phyloP scores from a whole-genome alignment of 2,329 filamentous ascomycete genomes.

The Diaporthe sp. region DNA sequence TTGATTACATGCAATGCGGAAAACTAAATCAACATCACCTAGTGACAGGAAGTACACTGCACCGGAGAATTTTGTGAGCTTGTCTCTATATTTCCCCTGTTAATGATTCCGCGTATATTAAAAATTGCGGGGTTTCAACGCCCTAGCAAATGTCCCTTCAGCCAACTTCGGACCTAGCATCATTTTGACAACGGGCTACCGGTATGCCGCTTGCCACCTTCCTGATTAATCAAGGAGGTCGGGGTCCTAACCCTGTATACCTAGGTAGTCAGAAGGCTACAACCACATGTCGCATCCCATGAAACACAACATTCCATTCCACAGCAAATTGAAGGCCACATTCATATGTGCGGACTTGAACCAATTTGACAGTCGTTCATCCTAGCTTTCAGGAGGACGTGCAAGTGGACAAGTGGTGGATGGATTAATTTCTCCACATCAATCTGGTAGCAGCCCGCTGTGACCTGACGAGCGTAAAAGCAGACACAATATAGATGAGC shows the following conservation, averaged over 20 bases:
- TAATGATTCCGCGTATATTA: not conserved
- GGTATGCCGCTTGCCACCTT: not conserved
- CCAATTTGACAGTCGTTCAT: not conserved
- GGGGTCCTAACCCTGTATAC: too few relatives aligned
- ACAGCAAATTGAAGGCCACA: not conserved
- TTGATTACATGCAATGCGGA: too few relatives aligned
- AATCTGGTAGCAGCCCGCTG: not conserved
- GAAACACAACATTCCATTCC: not conserved
- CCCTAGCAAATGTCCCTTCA: not conserved
- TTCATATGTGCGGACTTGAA: not conserved
- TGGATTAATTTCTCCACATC: not conserved
- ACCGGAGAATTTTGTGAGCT: not conserved
- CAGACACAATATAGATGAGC: not conserved
- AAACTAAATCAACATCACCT: too few relatives aligned
- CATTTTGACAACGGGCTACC: not conserved
- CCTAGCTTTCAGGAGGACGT: not conserved
- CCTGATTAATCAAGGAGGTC: not conserved
- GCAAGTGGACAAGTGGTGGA: not conserved
- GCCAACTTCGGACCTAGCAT: not conserved
- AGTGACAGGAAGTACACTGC: too few relatives aligned
- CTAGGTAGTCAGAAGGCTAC: not conserved
- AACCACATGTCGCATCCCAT: not conserved
- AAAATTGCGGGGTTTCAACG: not conserved
- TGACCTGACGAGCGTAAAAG: not conserved
- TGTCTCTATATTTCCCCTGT: not conserved